Conservation (phyloP, 805 yeast species). For the Brettanomyces nanus region DNA sequence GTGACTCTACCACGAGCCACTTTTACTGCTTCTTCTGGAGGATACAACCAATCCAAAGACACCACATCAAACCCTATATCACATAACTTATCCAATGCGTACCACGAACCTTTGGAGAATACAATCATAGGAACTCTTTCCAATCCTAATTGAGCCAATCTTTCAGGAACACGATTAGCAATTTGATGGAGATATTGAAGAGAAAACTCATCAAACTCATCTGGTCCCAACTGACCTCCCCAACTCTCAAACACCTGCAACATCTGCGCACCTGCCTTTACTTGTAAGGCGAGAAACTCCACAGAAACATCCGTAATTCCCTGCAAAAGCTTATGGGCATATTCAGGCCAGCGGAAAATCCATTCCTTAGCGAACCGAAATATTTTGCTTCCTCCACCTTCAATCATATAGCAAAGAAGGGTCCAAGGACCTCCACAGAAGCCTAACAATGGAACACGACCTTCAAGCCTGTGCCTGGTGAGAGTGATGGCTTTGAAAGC, state of each 20-base stretch:
- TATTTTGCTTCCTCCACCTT: conserved; percentile 92
- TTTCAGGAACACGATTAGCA: conserved; percentile 53
- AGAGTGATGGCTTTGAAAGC: conserved; percentile 88
- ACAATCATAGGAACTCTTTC: conserved; percentile 81
- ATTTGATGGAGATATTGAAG: conserved; percentile 83
- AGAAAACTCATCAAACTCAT: conserved; percentile 80
- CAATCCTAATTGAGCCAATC: conserved; percentile 66
- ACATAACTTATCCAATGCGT: conserved; percentile 80
- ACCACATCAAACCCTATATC: conserved; percentile 75
- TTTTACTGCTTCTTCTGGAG: conserved; percentile 77
- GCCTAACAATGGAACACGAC: conserved; percentile 90
- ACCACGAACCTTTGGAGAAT: conserved; percentile 97
- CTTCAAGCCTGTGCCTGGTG: conserved; percentile 79
- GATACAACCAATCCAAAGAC: conserved; percentile 89
- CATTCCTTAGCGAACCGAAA: conserved; percentile 89
- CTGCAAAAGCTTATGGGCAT: conserved; percentile 62
- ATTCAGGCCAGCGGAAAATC: conserved; percentile 74
- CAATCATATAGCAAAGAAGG: conserved; percentile 90
- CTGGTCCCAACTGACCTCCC: conserved; percentile 95
- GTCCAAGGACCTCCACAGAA: conserved; percentile 99
- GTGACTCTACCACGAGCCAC: conserved; percentile 69
- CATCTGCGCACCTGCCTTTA: conserved; percentile 97
- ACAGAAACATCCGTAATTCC: conserved; percentile 80
- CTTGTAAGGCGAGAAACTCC: conserved; percentile 90
- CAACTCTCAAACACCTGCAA: conserved; percentile 94